phyloP scores from a whole-genome alignment of 352 stramenopile genomes.

The Bremia lactucae region DNA sequence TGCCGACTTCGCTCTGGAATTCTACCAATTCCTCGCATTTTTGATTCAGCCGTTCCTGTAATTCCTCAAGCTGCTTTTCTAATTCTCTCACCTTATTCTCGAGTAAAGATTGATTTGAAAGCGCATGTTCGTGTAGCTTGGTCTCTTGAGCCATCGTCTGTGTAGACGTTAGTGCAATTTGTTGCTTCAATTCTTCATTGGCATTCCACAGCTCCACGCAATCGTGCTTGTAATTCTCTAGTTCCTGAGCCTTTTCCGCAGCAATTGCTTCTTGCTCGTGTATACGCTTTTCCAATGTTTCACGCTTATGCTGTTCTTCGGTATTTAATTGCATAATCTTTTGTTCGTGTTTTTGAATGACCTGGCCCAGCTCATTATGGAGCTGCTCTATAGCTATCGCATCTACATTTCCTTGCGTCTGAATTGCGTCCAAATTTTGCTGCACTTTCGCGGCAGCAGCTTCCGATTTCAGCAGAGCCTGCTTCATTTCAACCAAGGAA shows the following conservation, averaged over 20 bases:
- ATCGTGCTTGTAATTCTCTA: slow-evolving; percentile 74
- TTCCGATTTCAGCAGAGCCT: slow-evolving; percentile 16
- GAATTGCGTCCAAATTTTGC: slow-evolving; percentile 18
- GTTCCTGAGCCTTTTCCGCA: slow-evolving; percentile 34
- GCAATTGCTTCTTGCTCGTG: slow-evolving; percentile 18
- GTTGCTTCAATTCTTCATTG: slow-evolving; percentile 74
- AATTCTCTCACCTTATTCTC: slow-evolving; percentile 46
- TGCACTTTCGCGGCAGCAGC: slow-evolving; percentile 6
- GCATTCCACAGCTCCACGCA: slow-evolving; percentile 68
- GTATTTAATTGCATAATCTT: slow-evolving; percentile 11
- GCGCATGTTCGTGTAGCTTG: slow-evolving; percentile 41
- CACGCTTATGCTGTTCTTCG: slow-evolving; percentile 10
- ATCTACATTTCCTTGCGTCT: slow-evolving; percentile 13
- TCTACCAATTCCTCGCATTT: slow-evolving; percentile 43
- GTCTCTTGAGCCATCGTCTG: slow-evolving; percentile 50
- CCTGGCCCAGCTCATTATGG: slow-evolving; percentile 11
- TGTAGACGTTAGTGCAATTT: slow-evolving; percentile 43
- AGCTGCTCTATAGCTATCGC: slow-evolving; percentile 10
- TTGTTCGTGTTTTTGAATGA: slow-evolving; percentile 11
- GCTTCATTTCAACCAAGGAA: slow-evolving; percentile 23
- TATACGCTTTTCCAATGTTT: slow-evolving; percentile 12
- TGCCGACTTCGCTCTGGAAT: slow-evolving; percentile 22
- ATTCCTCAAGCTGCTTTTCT: slow-evolving; percentile 43
- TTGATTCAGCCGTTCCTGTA: slow-evolving; percentile 50
- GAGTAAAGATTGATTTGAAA: slow-evolving; percentile 38